Base-by-base conservation (phyloP, 495 filamentous ascomycete genomes). In the Aspergillus affinis region DNA sequence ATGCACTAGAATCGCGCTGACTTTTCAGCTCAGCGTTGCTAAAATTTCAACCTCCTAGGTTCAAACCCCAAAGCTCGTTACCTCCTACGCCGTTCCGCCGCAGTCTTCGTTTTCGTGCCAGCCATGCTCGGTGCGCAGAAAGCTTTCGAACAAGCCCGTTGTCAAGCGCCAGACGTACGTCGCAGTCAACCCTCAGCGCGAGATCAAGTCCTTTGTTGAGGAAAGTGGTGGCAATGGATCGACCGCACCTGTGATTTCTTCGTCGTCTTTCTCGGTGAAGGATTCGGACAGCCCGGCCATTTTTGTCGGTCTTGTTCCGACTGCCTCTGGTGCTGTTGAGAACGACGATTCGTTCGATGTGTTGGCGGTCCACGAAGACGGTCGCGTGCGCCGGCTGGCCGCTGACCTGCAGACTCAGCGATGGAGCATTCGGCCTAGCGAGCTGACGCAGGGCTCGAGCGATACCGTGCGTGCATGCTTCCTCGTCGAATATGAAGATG, bases 41-140 rank as follows among this genome's bases (percentile, higher is more conserved):
- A n/a, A 15, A 15, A 6, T n/a, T 18, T 18, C 54, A 61, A 8
- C n/a, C 26, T 45, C 26, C 50, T 62, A 95, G 91, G 78, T 95
- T 21, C 86, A 90, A 70, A 88, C 86, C 1, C 85, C 90, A n/a
- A 87, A 86, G 58, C 82, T 93, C 32, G 79, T 93, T 26, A 90
- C 91, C 15, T 93, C 91, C 1, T 95, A 96, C 68, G 88, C 91
- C 21, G 77, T 96, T 53, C 90, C 92, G 46, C 91, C 92, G 19
- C 86, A 94, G 67, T 85, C 89, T 12, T 82, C 80, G 46, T 89
- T 96, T 69, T 88, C 88, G 56, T 91, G 90, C 64, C 78, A 89
- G 46, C 86, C 91, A 58, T 88, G 80, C 72, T 95, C 91, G 7
- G 72, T 94, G 41, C 84, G 90, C 69, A 82, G 78, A 61, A 85